Base-by-base conservation (phyloP, 2,329 filamentous ascomycete species). In the Monilinia vaccinii-corymbosi region DNA sequence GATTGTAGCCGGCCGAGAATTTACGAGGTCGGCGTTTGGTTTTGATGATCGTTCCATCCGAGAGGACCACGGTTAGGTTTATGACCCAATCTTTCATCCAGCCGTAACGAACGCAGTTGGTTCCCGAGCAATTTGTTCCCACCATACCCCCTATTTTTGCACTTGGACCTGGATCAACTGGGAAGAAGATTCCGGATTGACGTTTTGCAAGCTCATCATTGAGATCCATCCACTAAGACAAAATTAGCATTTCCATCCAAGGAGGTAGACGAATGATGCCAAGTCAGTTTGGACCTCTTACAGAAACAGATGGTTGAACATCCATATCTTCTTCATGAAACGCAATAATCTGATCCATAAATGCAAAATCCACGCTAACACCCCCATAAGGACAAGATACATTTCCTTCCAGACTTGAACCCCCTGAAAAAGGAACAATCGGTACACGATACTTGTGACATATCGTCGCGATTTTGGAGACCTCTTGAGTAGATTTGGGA, bases 71-170 rank as follows among this genome's bases (percentile, higher is more conserved):
- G 0, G 89, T 93, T 60, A 93, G 74, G 68, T 91, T 91, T 69
- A 93, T 84, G 31, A 93, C 87, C 88, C 88, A 92, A 68, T 93
- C 89, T 70, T 89, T 91, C 89, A 93, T 93, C 0, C 89, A 92
- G 8, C 89, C 89, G 69, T 93, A 93, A 65, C 84, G 81, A 45
- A 91, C 87, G 2, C 88, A 88, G 68, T 91, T 92, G 0, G 89
- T 93, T 2, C 89, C 89, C 14, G 84, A 87, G 70, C 83, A 86
- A 69, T 89, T 90, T 11, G 88, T 92, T 14, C 87, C 88, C 32
- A 92, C 83, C 89, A 93, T 93, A 46, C 88, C 88, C 53, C 88
- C 88, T 66, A 92, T 90, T 75, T 87, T 88, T 18, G 88, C 87
- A 66, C 79, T 82, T 62, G 82, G 82, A 56, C 65, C 75, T 14